These are phyloP conservation scores for Triticum urartu DNA, from an alignment of 176 grass and related monocot species.

Conservation along the genomic window DNA sequence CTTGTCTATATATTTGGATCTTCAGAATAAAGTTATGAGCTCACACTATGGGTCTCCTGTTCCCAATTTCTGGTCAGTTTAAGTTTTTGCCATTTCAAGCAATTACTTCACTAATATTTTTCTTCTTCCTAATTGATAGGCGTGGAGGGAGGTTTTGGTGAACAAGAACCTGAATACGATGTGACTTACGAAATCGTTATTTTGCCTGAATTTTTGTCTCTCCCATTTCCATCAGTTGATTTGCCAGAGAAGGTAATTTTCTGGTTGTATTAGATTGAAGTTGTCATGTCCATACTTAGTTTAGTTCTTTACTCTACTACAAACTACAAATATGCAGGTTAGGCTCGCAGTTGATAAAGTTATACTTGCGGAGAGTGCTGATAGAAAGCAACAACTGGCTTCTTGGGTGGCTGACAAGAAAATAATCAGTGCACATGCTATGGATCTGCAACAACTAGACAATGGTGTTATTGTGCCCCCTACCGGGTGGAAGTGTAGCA, in stretches of 20 bases:
- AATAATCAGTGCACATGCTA: slow-evolving; percentile 70
- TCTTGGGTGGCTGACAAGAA: slow-evolving; percentile 94
- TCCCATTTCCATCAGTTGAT: slow-evolving; percentile 91
- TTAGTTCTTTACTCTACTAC: slow-evolving; percentile 21
- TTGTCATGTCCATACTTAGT: slow-evolving; percentile 23
- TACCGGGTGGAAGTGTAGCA: slow-evolving; percentile 93
- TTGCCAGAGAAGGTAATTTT: slow-evolving; percentile 89
- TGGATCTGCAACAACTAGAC: slow-evolving; percentile 79
- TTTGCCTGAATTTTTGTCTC: slow-evolving; percentile 77
- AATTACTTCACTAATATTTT: neutral
- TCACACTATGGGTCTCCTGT: neutral
- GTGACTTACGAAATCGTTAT: slow-evolving; percentile 69
- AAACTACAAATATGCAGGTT: slow-evolving; percentile 55
- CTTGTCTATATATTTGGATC: neutral
- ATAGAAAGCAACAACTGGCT: slow-evolving; percentile 80
- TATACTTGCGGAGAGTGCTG: slow-evolving; percentile 82
- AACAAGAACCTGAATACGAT: slow-evolving; percentile 92
- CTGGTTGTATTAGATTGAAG: neutral
- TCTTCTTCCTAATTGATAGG: slow-evolving; percentile 47
- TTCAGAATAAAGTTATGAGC: slow-evolving; percentile 2
- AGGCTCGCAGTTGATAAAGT: slow-evolving; percentile 85
- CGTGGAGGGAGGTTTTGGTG: slow-evolving; percentile 84
- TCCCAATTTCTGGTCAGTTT: neutral
- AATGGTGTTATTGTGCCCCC: slow-evolving; percentile 86
- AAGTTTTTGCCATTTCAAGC: neutral